Evolutionary conservation across 805 yeast genomes (phyloP), one percentile per base, ranked within the genome.

Genomic region (Ogataea pini): DNA sequence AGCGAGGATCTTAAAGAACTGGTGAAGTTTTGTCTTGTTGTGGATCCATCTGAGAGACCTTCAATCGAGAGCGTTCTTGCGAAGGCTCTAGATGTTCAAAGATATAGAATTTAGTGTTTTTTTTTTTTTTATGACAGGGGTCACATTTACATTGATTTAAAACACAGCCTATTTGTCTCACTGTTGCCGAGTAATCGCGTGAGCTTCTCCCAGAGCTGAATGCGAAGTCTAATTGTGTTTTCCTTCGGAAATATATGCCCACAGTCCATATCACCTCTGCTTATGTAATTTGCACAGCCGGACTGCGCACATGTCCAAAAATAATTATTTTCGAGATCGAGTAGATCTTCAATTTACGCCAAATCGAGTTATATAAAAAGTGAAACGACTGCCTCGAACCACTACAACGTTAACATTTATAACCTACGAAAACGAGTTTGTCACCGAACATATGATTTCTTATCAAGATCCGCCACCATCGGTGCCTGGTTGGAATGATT

Each of bases 1-100:
- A 75, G 85, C 1, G 72, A 72, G 0, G 79, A 70, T 4, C 70
- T 89, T 39, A 73, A 83, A 48, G 75, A 72, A 1, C 54, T 90
- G 37, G 81, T 91, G 9, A 58, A 64, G 29, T 59, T 62, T 49
- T 90, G 97, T 64, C 68, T 91, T 47, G 75, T 73, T 6, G 73
- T 84, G 9, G 83, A 87, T 46, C 80, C 90, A 0, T 57, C 55
- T 0, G 62, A 75, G 31, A 72, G 97, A 51, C 96, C 96, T 0
- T 52, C 74, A 0, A 75, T 85, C 18, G 88, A 81, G 53, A 76
- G 76, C 39, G 77, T 88, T 2, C 60, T 86, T 44, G 72, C 77
- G 10, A 65, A 58, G 38, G 79, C 83, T 4, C 64, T 83, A 42
- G 73, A 69, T 17, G 50, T 75, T 4, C 76, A 73, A 50, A 54